These are phyloP conservation scores for Penicillium arizonense DNA, from an alignment of 495 filamentous ascomycete species.

Conservation along the genomic window DNA sequence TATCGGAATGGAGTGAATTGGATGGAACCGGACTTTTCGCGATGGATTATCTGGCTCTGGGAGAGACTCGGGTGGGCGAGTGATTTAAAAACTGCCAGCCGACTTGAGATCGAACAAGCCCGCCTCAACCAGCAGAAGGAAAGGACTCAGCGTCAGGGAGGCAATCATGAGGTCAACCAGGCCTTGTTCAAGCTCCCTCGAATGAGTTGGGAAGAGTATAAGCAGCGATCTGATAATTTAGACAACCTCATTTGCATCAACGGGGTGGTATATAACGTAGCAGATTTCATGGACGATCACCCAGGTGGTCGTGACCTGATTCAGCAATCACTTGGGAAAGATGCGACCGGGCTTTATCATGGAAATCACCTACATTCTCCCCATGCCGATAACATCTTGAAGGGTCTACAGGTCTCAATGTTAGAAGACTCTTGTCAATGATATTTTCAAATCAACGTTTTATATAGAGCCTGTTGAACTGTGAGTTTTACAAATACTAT, in stretches of 20 bases:
- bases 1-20: slow-evolving; percentile 31
- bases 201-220: slow-evolving; percentile 3
- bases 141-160: no score
- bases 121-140: neutral
- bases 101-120: slow-evolving; percentile 18
- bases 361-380: slow-evolving; percentile 5
- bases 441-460: no score
- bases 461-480: no score
- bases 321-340: slow-evolving; percentile 21
- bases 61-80: slow-evolving; percentile 22
- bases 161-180: no score
- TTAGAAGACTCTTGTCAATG: no score
- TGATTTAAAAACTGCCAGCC: slow-evolving; percentile 18
- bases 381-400: neutral
- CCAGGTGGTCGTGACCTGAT: slow-evolving; percentile 28
- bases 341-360: slow-evolving; percentile 28
- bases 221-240: neutral
- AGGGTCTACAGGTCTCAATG: neutral
- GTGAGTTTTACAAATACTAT: no score
- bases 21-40: slow-evolving; percentile 27
- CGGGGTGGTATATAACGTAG: slow-evolving; percentile 6
- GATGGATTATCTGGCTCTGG: slow-evolving; percentile 28
- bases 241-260: neutral
- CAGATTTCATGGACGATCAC: slow-evolving; percentile 18
- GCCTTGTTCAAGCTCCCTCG: no score